A percentile compares a stretch with the other conserved stretches of the same genome.
These are phyloP conservation scores for Chrysoporthe puriensis DNA, from an alignment of 2,329 filamentous ascomycete genomes.

Conservation along the genomic window DNA sequence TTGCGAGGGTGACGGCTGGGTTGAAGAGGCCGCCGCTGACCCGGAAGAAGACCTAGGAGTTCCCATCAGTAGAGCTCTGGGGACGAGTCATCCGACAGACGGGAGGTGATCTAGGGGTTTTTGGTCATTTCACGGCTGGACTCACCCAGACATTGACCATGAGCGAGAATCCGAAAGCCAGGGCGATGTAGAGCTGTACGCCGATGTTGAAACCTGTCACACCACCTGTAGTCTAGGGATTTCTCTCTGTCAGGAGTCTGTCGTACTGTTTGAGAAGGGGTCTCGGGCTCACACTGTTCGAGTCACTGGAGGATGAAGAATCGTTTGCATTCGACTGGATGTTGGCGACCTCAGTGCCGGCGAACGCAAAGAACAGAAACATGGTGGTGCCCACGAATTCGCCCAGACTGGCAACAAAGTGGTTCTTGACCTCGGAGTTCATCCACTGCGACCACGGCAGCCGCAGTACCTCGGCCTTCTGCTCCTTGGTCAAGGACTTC, in stretches of 20 bases:
- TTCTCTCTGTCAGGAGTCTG: not conserved
- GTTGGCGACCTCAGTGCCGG: constrained; percentile 36
- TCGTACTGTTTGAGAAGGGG: not conserved
- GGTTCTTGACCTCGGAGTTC: constrained; percentile 51
- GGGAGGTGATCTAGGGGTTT: no score
- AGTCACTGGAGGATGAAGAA: constrained; percentile 27
- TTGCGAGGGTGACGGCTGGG: constrained; percentile 52
- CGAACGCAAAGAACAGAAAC: constrained; percentile 49
- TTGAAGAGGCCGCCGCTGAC: constrained; percentile 49
- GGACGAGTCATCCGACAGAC: not conserved
- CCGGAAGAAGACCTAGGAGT: constrained; percentile 45
- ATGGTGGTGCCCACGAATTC: constrained; percentile 49
- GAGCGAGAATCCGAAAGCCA: constrained; percentile 49
- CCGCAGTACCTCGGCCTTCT: constrained; percentile 48
- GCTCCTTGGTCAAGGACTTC: constrained; percentile 42
- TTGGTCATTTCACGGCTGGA: not conserved
- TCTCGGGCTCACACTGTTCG: constrained; percentile 35
- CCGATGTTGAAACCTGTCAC: constrained; percentile 19
- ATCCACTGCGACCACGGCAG: constrained; percentile 51
- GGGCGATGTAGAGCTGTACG: constrained; percentile 42
- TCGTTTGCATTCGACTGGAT: constrained; percentile 31
- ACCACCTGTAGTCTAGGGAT: constrained; percentile 38
- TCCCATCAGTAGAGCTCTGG: not conserved
- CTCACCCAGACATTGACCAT: constrained; percentile 51
- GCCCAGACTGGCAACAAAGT: constrained; percentile 43